Conservation (phyloP, 2,329 filamentous ascomycete genomes). For the Diaporthe aspalathi region DNA sequence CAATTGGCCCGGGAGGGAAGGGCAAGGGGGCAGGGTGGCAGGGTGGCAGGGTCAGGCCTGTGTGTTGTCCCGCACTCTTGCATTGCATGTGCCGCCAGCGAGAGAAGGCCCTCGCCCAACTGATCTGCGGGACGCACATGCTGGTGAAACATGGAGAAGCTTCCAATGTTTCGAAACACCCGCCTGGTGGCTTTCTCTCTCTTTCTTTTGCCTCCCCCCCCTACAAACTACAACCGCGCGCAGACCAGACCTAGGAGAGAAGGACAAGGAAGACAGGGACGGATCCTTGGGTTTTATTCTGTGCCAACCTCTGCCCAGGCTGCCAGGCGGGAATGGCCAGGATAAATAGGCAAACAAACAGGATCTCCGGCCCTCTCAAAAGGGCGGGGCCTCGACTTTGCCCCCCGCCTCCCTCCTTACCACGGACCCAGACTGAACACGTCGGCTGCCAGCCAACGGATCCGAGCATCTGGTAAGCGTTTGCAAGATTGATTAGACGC, state of each 20-base stretch:
- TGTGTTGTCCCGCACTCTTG: not conserved
- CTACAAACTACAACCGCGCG: not conserved
- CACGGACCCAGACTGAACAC: not conserved
- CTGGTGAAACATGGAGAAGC: conserved; percentile 31
- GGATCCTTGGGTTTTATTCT: no score
- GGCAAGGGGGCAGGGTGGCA: no score
- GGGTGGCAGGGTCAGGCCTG: not conserved
- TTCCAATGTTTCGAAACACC: conserved; percentile 28
- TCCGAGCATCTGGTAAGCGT: conserved; percentile 14
- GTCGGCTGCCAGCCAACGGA: conserved; percentile 16
- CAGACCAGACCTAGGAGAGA: not conserved
- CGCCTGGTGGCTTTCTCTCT: not conserved
- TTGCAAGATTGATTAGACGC: not conserved
- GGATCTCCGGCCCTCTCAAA: not conserved
- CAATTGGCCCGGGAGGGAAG: not conserved
- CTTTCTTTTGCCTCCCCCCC: no score
- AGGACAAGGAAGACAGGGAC: no score
- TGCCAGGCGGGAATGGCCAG: not conserved
- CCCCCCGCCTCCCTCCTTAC: no score
- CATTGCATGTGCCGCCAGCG: not conserved
- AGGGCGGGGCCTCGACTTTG: not conserved
- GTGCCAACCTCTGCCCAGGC: not conserved
- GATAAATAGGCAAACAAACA: conserved; percentile 10
- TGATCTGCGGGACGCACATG: conserved; percentile 11
- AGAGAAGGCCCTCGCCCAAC: not conserved